Base-by-base conservation (phyloP, 176 grass and related monocot species). In the Zoysia pacifica region DNA sequence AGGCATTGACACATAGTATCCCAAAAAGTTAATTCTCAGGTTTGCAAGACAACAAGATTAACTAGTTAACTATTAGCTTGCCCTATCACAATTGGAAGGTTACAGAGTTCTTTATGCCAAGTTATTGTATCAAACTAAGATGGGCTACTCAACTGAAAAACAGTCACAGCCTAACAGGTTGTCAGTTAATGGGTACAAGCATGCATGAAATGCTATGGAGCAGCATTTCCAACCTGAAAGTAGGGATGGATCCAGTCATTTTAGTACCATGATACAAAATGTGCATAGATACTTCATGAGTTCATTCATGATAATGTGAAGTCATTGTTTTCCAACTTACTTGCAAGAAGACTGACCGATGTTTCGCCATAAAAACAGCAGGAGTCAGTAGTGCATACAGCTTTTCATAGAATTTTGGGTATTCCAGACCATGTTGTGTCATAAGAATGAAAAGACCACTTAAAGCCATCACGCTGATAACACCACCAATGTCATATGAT, bases 401-500 rank as follows among this genome's bases (percentile, higher is more conserved):
- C 66, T 94, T 94, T 83, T 93, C 95, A 67, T 98, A 98, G 81
- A 98, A 98, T 64, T 94, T 93, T 66, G 95, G 90, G 83, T 93
- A 94, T 51, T 94, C 95, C 68, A 98, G 84, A 59, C 93, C 90
- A 71, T 94, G 92, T 79, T 98, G 80, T 53, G 92, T 98, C 95
- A 98, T 98, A 64, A 98, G 88, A 83, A 94, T 89, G 71, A 93
- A 98, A 67, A 98, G 91, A 56, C 95, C 95, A 86, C 88, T 98
- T 71, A 98, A 89, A 35, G 92, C 88, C 95, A 98, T 94, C 47
- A 98, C 92, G 87, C 95, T 94, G 75, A 98, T 91, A 66, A 98
- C 92, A 83, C 95, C 95, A 81, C 92, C 95, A 82, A 98, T 93
- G 70, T 98, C 92, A 7, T 98, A 98, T 81, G 95, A 98, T 84